phyloP scores from a whole-genome alignment of 1,139 yeast species.

The Wickerhamomyces sp. region DNA sequence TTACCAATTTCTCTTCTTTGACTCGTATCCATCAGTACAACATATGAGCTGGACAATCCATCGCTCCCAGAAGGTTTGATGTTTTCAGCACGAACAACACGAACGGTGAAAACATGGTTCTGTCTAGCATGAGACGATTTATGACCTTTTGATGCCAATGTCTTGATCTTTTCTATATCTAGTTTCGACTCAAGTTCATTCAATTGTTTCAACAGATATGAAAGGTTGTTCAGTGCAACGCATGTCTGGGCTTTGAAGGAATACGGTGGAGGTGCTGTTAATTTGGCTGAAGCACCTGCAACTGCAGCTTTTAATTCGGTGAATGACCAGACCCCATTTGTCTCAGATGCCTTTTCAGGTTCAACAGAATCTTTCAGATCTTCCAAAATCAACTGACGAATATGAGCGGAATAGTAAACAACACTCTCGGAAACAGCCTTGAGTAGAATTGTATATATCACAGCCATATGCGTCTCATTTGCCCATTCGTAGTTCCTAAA shows the following conservation, averaged over 20 bases:
- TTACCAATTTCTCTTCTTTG: conserved; percentile 58
- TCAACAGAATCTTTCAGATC: conserved; percentile 37
- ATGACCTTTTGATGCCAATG: conserved; percentile 35
- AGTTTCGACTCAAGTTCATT: conserved; percentile 55
- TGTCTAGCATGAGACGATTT: conserved; percentile 29
- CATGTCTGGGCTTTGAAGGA: conserved; percentile 63
- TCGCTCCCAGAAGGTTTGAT: conserved; percentile 49
- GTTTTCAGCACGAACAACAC: conserved; percentile 67
- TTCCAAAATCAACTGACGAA: conserved; percentile 41
- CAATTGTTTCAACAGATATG: conserved; percentile 53
- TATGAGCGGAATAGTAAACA: conserved; percentile 43
- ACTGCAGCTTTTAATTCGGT: conserved; percentile 44
- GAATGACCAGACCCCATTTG: conserved; percentile 36
- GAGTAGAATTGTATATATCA: conserved; percentile 51
- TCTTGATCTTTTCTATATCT: conserved; percentile 58
- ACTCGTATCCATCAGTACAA: conserved; percentile 58
- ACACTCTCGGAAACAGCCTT: conserved; percentile 60
- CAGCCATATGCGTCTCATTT: conserved; percentile 55
- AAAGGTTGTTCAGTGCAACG: conserved; percentile 68
- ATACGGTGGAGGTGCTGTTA: conserved; percentile 49
- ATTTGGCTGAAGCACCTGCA: conserved; percentile 27
- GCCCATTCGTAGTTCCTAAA: conserved; percentile 59
- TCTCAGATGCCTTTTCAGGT: conserved; percentile 21
- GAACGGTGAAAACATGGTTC: conserved; percentile 60
- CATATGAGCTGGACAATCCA: conserved; percentile 60